phyloP scores from a whole-genome alignment of 2,329 filamentous ascomycete genomes.

The Ophiostoma montium region DNA sequence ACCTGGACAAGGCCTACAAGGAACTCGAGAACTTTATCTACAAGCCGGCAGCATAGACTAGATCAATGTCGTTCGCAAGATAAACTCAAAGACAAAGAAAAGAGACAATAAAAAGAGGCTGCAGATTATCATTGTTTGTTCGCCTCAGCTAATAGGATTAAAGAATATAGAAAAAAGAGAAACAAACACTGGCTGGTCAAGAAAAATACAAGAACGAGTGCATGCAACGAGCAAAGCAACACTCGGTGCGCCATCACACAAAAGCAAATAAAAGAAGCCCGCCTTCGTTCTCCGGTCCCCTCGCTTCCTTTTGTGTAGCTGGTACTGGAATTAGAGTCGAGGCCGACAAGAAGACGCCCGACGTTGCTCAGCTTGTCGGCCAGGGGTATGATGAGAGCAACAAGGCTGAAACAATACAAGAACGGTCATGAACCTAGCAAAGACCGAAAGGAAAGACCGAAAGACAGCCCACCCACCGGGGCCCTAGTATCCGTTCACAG shows the following conservation, averaged over 20 bases:
- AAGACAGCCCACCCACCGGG: conserved; percentile 6
- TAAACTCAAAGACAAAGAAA: too few relatives aligned
- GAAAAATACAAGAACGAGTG: too few relatives aligned
- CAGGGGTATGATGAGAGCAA: conserved; percentile 11
- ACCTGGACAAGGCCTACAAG: conserved; percentile 36
- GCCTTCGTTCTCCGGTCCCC: conserved; percentile 2
- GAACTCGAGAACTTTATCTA: conserved; percentile 37
- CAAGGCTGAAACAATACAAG: conserved; percentile 4
- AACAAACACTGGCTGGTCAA: too few relatives aligned
- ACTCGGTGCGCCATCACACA: too few relatives aligned
- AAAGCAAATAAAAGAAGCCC: conserved; percentile 2
- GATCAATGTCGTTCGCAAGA: too few relatives aligned
- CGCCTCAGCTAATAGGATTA: too few relatives aligned
- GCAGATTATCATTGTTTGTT: too few relatives aligned
- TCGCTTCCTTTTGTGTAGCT: conserved; percentile 5
- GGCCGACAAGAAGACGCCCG: not conserved
- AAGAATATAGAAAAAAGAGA: too few relatives aligned
- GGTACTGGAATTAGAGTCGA: conserved; percentile 1
- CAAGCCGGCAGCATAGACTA: conserved; percentile 14
- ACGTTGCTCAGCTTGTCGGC: not conserved
- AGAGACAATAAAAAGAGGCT: too few relatives aligned
- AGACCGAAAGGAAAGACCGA: conserved; percentile 5
- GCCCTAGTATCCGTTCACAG: conserved; percentile 92
- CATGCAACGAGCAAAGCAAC: too few relatives aligned
- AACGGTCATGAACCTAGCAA: not conserved